Base-by-base conservation (phyloP, 2,329 filamentous ascomycete species). In the Pleoardoris graminearum region DNA sequence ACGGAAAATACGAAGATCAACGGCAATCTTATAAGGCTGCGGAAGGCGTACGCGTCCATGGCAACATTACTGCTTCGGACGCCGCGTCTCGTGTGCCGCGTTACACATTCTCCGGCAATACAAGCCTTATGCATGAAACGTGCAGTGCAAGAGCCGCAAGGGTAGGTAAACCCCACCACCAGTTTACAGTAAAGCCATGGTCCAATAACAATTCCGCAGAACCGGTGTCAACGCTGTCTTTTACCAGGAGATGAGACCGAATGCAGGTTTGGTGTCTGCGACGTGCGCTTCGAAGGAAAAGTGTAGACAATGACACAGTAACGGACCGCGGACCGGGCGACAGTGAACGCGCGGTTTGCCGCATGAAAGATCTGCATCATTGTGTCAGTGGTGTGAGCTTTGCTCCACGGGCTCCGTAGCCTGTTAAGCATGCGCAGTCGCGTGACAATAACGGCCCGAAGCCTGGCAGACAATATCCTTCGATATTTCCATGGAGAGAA, bases 101-200 rank as follows among this genome's bases (percentile, higher is more conserved):
- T 52, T 32, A 42, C 5, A 55, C 48, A 48, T 50, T 47, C 48
- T 55, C 54, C 51, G 54, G 57, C 60, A 58, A 50, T 29, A 54
- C 57, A 42, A 54, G 55, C 36, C 59, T 50, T 53, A 55, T 30
- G 49, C 50, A 51, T 70, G 69, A 71, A 71, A 72, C 69, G 38
- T 48, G 53, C 42, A 52, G 38, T 64, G 69, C 58, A 39, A 53
- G 68, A 70, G 61, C 49, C 42, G 51, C 50, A 37, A 44, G 53
- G 27, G 50, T 51, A 66, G 51, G 51, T 36, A 43, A 39, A 42
- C 43, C 47, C 44, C 50, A n/a, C 42, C 48, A 39, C 48, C 55
- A 61, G 59, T 63, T 51, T 48, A 49, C 45, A 35, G 17, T 30
- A 39, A 50, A 53, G 55, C 45, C 47, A 45, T 48, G 44, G 14